Conservation (phyloP, 805 yeast genomes). For the Saccharomycopsis schoenii region DNA sequence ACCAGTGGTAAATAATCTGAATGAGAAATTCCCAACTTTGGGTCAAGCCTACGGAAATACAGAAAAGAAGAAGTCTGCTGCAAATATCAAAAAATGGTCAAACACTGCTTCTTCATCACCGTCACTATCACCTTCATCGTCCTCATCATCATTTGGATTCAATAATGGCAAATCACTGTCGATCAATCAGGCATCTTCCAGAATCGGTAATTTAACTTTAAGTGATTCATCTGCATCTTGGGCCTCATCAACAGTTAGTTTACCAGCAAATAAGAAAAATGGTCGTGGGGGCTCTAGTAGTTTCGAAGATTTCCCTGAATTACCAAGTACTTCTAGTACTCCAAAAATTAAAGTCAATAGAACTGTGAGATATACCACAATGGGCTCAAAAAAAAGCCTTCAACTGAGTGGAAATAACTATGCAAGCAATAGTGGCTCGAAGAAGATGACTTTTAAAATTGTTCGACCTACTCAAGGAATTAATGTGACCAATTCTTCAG, state of each 20-base stretch:
- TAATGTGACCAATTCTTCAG: background rate
- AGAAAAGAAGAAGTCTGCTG: background rate
- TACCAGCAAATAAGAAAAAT: slow-evolving; percentile 26
- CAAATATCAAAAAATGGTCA: background rate
- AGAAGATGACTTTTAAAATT: background rate
- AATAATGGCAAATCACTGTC: background rate
- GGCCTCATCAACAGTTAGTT: slow-evolving; percentile 26
- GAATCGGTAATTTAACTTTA: background rate
- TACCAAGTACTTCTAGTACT: background rate
- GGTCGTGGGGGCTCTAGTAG: slow-evolving; percentile 17
- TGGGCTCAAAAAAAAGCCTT: slow-evolving; percentile 16
- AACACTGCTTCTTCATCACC: background rate
- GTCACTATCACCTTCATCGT: background rate
- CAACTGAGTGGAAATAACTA: background rate
- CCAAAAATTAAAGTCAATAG: slow-evolving; percentile 5
- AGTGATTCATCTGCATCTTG: slow-evolving; percentile 12
- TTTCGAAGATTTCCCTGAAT: slow-evolving; percentile 12
- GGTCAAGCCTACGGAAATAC: background rate
- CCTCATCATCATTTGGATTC: background rate
- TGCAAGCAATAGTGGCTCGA: background rate
- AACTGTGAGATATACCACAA: slow-evolving; percentile 8
- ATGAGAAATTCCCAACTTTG: background rate
- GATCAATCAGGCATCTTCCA: background rate
- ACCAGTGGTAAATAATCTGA: background rate
- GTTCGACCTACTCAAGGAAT: background rate